Evolutionary conservation across 805 yeast genomes (phyloP).

Genomic region (Starmerella sirachaensis): DNA sequence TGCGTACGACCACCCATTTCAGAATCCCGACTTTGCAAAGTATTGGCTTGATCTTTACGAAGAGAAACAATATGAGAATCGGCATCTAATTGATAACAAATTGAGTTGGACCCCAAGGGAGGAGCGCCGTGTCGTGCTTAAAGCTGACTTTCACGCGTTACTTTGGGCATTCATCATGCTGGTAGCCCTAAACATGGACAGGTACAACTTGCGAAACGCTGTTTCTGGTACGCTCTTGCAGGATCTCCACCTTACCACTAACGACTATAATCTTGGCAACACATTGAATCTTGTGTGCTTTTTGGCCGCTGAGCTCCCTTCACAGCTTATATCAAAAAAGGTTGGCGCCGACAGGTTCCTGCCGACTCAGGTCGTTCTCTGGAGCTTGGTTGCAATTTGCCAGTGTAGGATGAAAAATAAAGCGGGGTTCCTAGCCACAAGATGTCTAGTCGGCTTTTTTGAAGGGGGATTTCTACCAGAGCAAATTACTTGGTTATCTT

Average conservation of each 20-base stretch:
- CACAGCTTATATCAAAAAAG: constrained; percentile 51
- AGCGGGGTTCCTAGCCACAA: constrained; percentile 35
- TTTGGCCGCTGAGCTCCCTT: constrained; percentile 52
- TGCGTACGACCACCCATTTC: constrained; percentile 28
- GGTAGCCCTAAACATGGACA: constrained; percentile 45
- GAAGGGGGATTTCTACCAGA: constrained; percentile 67
- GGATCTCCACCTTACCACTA: constrained; percentile 42
- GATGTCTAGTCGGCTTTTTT: constrained; percentile 44
- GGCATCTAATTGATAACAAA: constrained; percentile 44
- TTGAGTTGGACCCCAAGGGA: constrained; percentile 44
- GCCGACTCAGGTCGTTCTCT: constrained; percentile 44
- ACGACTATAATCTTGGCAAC: constrained; percentile 48
- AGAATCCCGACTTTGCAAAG: constrained; percentile 38
- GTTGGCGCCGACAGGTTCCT: constrained; percentile 56
- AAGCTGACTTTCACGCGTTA: constrained; percentile 44
- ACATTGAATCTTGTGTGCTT: constrained; percentile 46
- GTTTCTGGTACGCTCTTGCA: constrained; percentile 43
- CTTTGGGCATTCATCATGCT: constrained; percentile 50
- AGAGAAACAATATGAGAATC: constrained; percentile 41
- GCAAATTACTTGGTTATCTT: constrained; percentile 48
- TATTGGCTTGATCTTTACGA: constrained; percentile 39
- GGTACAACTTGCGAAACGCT: constrained; percentile 47
- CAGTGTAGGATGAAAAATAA: constrained; percentile 38
- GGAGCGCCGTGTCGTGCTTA: constrained; percentile 39
- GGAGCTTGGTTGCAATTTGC: constrained; percentile 45